Percentiles rank a stretch among this genome's conserved stretches.
Evolutionary conservation across 257 asterid species (phyloP).

Genomic region (Marsdenia floribunda): DNA sequence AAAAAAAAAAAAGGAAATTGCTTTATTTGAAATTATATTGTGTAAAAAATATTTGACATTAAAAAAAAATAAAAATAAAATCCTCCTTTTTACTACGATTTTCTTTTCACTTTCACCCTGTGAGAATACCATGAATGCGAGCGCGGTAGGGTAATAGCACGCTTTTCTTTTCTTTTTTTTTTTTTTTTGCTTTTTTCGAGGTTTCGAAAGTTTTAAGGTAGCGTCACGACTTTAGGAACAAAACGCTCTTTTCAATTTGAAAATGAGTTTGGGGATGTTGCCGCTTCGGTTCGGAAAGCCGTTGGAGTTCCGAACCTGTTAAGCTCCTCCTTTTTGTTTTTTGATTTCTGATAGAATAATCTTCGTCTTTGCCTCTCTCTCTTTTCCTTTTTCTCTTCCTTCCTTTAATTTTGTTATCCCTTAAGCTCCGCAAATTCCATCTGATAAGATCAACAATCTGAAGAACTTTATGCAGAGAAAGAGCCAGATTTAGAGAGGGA

Average conservation of each 20-base stretch:
- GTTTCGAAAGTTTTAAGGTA: not conserved
- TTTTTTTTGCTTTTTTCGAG: not conserved
- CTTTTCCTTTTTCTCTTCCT: conserved; percentile 11
- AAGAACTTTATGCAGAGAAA: not conserved
- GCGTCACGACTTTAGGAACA: not conserved
- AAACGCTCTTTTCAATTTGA: conserved; percentile 6
- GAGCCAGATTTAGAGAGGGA: not conserved
- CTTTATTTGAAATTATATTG: no score
- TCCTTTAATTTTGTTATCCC: conserved; percentile 12
- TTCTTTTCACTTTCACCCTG: no score
- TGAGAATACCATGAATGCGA: no score
- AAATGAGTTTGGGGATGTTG: conserved; percentile 14
- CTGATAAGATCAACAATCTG: not conserved
- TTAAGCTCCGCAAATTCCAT: conserved; percentile 1
- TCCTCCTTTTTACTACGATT: no score
- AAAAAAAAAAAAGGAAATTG: no score
- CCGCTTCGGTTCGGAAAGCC: conserved; percentile 34
- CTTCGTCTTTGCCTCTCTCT: conserved; percentile 1
- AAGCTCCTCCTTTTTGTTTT: not conserved
- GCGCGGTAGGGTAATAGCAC: not conserved
- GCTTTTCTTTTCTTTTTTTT: not conserved
- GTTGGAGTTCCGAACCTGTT: conserved; percentile 31
- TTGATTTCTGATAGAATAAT: not conserved
- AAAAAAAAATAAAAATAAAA: no score
- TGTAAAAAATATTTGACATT: no score